These are phyloP conservation scores for Parietaria judaica DNA, from an alignment of 306 rosid species.

Conservation along the genomic window DNA sequence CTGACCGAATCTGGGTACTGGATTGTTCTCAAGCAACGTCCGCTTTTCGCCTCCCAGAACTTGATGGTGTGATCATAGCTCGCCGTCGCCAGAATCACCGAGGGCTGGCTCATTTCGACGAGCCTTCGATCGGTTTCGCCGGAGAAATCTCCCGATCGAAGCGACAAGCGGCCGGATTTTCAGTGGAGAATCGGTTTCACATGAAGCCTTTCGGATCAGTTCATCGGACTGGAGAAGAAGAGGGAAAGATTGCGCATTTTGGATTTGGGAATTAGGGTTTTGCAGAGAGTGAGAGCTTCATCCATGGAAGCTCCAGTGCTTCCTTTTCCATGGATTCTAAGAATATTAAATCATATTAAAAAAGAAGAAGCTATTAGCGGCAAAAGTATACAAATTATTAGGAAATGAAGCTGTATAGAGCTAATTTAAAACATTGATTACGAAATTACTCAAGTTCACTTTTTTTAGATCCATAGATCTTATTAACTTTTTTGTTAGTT, in stretches of 20 bases:
- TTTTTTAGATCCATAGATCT: too few species aligned
- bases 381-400: neutral
- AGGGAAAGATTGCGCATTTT: neutral
- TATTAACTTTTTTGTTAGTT: too few species aligned
- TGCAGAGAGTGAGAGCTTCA: slow-evolving; percentile 10
- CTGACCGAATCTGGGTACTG: slow-evolving; percentile 93
- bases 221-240: neutral
- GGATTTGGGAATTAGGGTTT: slow-evolving; percentile 17
- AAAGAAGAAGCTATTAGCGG: too few species aligned
- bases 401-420: too few species aligned
- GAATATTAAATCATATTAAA: neutral
- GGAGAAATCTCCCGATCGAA: too few species aligned
- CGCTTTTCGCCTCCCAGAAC: slow-evolving; percentile 98
- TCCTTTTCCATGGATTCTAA: neutral
- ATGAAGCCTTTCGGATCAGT: neutral
- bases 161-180: too few species aligned
- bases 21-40: slow-evolving; percentile 94
- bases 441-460: too few species aligned
- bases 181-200: too few species aligned
- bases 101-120: slow-evolving; percentile 70
- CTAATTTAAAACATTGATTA: too few species aligned
- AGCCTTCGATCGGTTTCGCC: neutral
- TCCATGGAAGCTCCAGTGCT: slow-evolving; percentile 1
- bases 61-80: slow-evolving; percentile 96
- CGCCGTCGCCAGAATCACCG: slow-evolving; percentile 91